Conservation (phyloP, 2,329 filamentous ascomycete genomes). For the Fonsecaea multimorphosa region DNA sequence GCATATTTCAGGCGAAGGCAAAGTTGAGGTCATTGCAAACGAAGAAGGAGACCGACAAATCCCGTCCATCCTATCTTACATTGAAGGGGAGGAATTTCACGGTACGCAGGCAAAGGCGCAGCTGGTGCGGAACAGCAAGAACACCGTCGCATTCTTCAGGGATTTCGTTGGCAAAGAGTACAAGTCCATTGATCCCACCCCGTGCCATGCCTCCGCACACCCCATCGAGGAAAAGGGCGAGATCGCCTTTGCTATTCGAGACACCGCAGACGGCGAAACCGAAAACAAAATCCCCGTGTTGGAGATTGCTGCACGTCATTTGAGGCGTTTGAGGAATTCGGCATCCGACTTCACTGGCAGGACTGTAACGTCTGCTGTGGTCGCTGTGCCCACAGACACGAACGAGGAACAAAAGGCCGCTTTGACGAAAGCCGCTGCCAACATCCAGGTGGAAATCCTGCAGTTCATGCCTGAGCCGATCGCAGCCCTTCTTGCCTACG, state of each 20-base stretch:
- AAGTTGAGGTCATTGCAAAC: slow-evolving; percentile 97
- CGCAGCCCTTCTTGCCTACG: slow-evolving; percentile 86
- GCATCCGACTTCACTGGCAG: slow-evolving; percentile 93
- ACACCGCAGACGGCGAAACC: slow-evolving; percentile 67
- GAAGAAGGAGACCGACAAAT: slow-evolving; percentile 99
- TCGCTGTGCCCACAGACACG: slow-evolving; percentile 94
- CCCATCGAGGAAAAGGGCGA: slow-evolving; percentile 74
- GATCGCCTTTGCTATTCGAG: slow-evolving; percentile 82
- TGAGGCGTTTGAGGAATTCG: slow-evolving; percentile 79
- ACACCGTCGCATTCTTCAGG: slow-evolving; percentile 94
- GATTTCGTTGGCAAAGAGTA: slow-evolving; percentile 96
- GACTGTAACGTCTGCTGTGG: slow-evolving; percentile 89
- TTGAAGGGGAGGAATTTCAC: slow-evolving; percentile 95
- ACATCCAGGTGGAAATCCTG: slow-evolving; percentile 83
- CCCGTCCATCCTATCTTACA: slow-evolving; percentile 90
- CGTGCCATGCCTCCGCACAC: slow-evolving; percentile 91
- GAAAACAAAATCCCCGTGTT: slow-evolving; percentile 74
- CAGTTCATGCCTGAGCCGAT: slow-evolving; percentile 93
- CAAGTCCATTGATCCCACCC: slow-evolving; percentile 93
- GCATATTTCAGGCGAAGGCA: slow-evolving; percentile 83
- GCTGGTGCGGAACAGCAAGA: slow-evolving; percentile 87
- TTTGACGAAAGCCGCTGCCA: slow-evolving; percentile 76
- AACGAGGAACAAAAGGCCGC: slow-evolving; percentile 83
- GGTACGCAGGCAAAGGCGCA: slow-evolving; percentile 94
- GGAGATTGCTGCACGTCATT: slow-evolving; percentile 82